Evolutionary conservation across 768 basidiomycete genomes (phyloP), one percentile per base, ranked within the genome.

Genomic region (Termitomyces sp.): DNA sequence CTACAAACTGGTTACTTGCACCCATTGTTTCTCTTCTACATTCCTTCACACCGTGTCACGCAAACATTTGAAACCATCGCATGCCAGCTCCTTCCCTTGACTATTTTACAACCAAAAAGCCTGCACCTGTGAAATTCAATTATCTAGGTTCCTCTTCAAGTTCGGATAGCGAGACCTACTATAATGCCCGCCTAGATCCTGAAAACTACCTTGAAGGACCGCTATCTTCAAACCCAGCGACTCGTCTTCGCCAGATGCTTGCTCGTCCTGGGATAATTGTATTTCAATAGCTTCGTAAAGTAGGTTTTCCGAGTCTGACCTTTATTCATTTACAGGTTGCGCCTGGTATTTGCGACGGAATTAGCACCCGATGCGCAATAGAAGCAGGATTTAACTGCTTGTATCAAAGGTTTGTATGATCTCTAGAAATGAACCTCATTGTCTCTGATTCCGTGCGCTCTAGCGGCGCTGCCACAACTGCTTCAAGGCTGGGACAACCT

Each of bases 281-380:
- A 71, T 58, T 84, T 73, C 38, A n/a, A 0, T 23, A 42, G 22
- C 23, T 23, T 35, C 7, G 9, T 33, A 5, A 9, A 42, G 3
- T n/a, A n/a, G n/a, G 4, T 12, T 25, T 12, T 1, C 16, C 5
- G n/a, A n/a, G n/a, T 25, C 22, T n/a, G 3, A 48, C 15, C 2
- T 35, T 47, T 5, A 2, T 44, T 32, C 23, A n/a, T 3, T 6
- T 35, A 0, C 16, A 88, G 86, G 69, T 88, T 61, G 88, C 87
- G 2, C 88, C 87, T n/a, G 88, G 88, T 41, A 84, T 89, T 40
- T 88, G 88, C 53, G 88, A 89, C 53, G 88, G 87, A 46, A 90
- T 91, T 63, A 88, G 86, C 61, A 87, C 88, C 10, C 78, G 89
- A 29, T 88, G 88, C 59, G 89, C 89, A 7, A 69, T 91, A 7